A percentile compares a stretch with the other conserved stretches of the same genome.
Evolutionary conservation across 768 basidiomycete genomes (phyloP).

Genomic region (Tephrocybe sp.): DNA sequence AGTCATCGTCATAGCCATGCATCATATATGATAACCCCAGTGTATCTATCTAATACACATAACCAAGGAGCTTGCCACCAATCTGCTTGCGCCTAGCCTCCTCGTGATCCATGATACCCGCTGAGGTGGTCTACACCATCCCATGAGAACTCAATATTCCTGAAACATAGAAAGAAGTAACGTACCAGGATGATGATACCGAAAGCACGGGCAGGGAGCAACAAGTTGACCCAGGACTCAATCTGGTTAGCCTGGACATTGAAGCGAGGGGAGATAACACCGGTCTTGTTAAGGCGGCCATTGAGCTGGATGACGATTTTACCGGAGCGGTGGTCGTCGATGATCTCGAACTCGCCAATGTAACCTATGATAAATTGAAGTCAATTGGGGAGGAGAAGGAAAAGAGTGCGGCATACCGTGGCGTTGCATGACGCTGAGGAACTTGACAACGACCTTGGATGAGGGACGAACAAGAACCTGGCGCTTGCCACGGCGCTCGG

Average conservation of each 20-base stretch:
- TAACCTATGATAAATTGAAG: conserved; percentile 56
- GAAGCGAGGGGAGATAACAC: conserved; percentile 99
- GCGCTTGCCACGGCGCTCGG: conserved; percentile 98
- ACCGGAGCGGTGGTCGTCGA: conserved; percentile 97
- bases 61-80: conserved; percentile 92
- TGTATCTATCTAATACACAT: conserved; percentile 68
- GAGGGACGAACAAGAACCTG: conserved; percentile 98
- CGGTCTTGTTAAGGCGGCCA: conserved; percentile 98
- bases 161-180: conserved; percentile 12
- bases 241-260: conserved; percentile 93
- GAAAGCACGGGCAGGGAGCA: conserved; percentile 95
- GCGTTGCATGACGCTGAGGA: conserved; percentile 97
- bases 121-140: conserved; percentile 78
- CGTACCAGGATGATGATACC: conserved; percentile 92
- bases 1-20: too few relatives aligned
- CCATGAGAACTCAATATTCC: background rate
- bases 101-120: conserved; percentile 98
- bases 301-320: conserved; percentile 99
- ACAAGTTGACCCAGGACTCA: conserved; percentile 94
- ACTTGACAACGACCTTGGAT: conserved; percentile 97
- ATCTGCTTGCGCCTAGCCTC: conserved; percentile 98
- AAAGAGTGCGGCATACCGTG: conserved; percentile 65
- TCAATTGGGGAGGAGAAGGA: conserved; percentile 4
- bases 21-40: background rate
- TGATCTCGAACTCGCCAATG: conserved; percentile 98